Percentiles rank a stretch among this genome's conserved stretches.
Evolutionary conservation across 192 early-diverging fungal species (phyloP).

Genomic region (Phycomyces nitens): DNA sequence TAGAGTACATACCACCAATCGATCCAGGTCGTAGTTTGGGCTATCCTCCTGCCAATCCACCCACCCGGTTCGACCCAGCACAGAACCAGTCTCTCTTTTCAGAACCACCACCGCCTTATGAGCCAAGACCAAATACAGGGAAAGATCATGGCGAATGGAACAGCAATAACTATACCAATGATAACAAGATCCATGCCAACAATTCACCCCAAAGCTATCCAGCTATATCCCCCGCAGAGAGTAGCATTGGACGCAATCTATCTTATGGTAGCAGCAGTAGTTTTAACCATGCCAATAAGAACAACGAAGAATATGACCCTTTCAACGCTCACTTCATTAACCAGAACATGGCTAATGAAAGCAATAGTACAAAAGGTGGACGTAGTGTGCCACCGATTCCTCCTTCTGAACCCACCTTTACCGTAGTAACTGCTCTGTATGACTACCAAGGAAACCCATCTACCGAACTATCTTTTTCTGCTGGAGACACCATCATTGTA

Average conservation of each 20-base stretch:
- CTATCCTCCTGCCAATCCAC: too few species aligned
- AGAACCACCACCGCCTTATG: constrained; percentile 13
- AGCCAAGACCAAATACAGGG: constrained; percentile 4
- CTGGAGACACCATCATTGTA: constrained; percentile 38
- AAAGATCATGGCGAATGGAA: not conserved
- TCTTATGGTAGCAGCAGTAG: not conserved
- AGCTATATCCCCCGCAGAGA: too few species aligned
- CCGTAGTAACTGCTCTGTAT: constrained; percentile 31
- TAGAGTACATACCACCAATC: too few species aligned
- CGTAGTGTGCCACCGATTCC: not conserved
- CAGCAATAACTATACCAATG: not conserved
- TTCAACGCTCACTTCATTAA: not conserved
- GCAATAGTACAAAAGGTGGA: not conserved
- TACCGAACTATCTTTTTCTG: constrained; percentile 33
- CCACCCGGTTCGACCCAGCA: too few species aligned
- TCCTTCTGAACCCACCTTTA: not conserved
- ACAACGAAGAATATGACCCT: not conserved
- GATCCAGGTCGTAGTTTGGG: too few species aligned
- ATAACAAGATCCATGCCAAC: constrained; percentile 1
- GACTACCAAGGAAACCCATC: constrained; percentile 31
- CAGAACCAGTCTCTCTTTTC: too few species aligned
- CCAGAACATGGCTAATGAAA: not conserved
- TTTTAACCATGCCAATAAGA: too few species aligned
- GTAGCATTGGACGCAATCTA: too few species aligned
- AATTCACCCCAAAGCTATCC: not conserved